Evolutionary conservation across 371 early-diverging fungal species (phyloP).

Genomic region (Saksenaea oblongispora): DNA sequence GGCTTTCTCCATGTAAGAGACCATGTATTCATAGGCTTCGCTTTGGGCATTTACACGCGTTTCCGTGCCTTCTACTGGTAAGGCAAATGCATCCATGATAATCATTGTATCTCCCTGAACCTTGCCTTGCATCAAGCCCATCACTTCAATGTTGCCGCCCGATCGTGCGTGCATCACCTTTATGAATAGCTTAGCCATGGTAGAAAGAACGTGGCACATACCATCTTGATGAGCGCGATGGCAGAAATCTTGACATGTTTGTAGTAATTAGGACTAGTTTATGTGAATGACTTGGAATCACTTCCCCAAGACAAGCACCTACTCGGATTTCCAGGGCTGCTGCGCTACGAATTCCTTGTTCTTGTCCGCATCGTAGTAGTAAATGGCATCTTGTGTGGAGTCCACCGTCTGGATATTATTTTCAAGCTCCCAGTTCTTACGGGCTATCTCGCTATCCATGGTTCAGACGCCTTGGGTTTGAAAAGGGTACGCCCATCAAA

Average conservation of each 20-base stretch:
- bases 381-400: constrained; percentile 72
- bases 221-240: constrained; percentile 97
- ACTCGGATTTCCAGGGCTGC: constrained; percentile 86
- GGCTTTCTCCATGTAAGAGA: constrained; percentile 82
- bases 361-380: constrained; percentile 71
- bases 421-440: constrained; percentile 83
- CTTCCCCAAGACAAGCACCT: constrained; percentile 15
- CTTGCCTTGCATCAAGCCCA: constrained; percentile 98
- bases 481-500: too few species aligned
- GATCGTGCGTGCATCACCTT: constrained; percentile 94
- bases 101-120: constrained; percentile 86
- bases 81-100: constrained; percentile 95
- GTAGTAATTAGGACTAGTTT: constrained; percentile 82
- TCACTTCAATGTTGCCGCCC: constrained; percentile 95
- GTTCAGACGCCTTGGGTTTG: too few species aligned
- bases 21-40: constrained; percentile 98
- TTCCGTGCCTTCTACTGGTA: constrained; percentile 98
- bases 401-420: constrained; percentile 79
- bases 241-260: constrained; percentile 92
- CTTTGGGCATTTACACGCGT: constrained; percentile 97
- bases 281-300: neutral
- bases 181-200: neutral
- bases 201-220: constrained; percentile 24
- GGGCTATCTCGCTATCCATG: constrained; percentile 63
- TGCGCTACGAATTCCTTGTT: constrained; percentile 65